These are phyloP conservation scores for Acanthamoeba royreba DNA, from an alignment of 208 protist species.

Conservation along the genomic window DNA sequence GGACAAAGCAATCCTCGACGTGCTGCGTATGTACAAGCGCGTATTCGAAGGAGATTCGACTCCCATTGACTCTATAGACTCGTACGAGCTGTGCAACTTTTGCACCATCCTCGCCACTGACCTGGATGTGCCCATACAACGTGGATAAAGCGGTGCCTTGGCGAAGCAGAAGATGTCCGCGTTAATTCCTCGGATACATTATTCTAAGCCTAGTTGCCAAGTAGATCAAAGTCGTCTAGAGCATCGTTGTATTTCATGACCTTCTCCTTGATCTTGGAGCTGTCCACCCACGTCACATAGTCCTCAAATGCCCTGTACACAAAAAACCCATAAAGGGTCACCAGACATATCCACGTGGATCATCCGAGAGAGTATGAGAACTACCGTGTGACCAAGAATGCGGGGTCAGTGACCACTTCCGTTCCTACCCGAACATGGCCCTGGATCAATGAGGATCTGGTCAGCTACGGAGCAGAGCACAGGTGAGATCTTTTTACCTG, in stretches of 20 bases:
- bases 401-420: constrained; percentile 81
- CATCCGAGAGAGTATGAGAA: not conserved
- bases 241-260: constrained; percentile 85
- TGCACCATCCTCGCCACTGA: not conserved
- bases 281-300: constrained; percentile 86
- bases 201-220: not conserved
- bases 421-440: constrained; percentile 82
- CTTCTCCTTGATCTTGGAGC: constrained; percentile 80
- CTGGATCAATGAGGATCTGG: not conserved
- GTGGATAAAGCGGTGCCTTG: not conserved
- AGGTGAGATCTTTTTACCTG: constrained; percentile 58
- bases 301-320: constrained; percentile 77
- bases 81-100: not conserved
- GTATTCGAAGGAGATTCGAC: not conserved
- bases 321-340: too few species aligned
- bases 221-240: constrained; percentile 82
- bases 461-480: not conserved
- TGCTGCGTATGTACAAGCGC: not conserved
- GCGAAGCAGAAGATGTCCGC: not conserved
- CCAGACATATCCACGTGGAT: not conserved
- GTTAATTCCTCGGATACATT: too few species aligned
- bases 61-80: not conserved
- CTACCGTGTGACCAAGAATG: constrained; percentile 81
- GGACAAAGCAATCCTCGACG: not conserved
- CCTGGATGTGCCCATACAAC: not conserved